A percentile compares a stretch with the other conserved stretches of the same genome.
These are phyloP conservation scores for Phytophthora ramorum DNA, from an alignment of 352 stramenopile species.

Conservation along the genomic window DNA sequence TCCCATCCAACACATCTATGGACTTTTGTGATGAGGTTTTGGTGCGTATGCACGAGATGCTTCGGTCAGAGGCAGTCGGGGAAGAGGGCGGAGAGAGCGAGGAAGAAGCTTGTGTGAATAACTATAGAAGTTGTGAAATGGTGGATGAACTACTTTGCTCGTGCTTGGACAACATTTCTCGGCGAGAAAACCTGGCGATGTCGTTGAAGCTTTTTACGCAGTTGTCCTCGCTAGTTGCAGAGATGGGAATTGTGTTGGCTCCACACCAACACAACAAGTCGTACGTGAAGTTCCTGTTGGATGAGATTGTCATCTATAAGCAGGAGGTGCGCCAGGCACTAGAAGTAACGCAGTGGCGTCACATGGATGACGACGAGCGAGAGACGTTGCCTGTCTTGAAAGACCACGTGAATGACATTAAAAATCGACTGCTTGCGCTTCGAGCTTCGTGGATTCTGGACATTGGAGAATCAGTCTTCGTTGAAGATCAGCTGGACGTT, in stretches of 20 bases:
- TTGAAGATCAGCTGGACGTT: conserved; percentile 31
- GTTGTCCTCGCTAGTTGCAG: conserved; percentile 35
- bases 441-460: conserved; percentile 64
- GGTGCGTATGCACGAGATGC: conserved; percentile 45
- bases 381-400: conserved; percentile 21
- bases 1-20: conserved; percentile 24
- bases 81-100: conserved; percentile 3
- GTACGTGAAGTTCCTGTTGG: conserved; percentile 32
- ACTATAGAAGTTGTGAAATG: conserved; percentile 6
- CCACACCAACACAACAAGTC: neutral
- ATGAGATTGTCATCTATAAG: conserved; percentile 41
- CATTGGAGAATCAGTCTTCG: conserved; percentile 4
- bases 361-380: conserved; percentile 18
- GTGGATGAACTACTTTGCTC: conserved; percentile 32
- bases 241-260: conserved; percentile 20
- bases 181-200: conserved; percentile 12
- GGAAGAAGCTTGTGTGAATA: neutral
- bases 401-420: conserved; percentile 41
- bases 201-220: conserved; percentile 52
- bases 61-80: conserved; percentile 25
- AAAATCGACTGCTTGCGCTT: conserved; percentile 63
- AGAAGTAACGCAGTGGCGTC: conserved; percentile 4
- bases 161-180: conserved; percentile 38
- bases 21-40: conserved; percentile 44
- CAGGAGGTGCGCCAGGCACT: conserved; percentile 6